Base-by-base conservation (phyloP, 2,329 filamentous ascomycete species). In the Leptographium radiaticola region DNA sequence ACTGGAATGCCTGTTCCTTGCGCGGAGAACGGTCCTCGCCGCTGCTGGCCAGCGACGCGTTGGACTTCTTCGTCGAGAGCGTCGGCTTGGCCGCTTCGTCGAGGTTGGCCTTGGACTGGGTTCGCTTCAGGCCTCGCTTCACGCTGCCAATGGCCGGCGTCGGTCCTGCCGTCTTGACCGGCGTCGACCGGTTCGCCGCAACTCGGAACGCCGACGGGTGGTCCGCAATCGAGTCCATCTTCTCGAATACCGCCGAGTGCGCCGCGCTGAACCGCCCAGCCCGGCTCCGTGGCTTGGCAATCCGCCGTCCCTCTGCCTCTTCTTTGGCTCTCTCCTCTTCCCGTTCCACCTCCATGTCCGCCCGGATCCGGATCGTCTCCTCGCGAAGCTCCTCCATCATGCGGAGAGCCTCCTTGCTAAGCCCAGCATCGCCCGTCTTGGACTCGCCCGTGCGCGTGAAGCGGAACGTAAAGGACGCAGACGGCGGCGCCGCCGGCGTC, bases 141-240 rank as follows among this genome's bases (percentile, higher is more conserved):
- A 53, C 49, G 38, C 52, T 51, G 2, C 51, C 47, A 18, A 15
- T 18, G 5, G 25, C 43, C 6, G 55, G 34, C n/a, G 55, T 12
- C 25, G 53, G 15, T 2, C 42, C 2, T 20, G 40, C 7, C 0
- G 68, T 68, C 53, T 63, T 61, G 40, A 70, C 65, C 11, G 80
- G 77, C n/a, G 77, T 76, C 59, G 73, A 68, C 10, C 76, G 75
- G 39, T 68, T 74, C 6, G 74, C 68, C 56, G 79, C 74, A 25
- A 77, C 76, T 57, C 87, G 77, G 71, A 84, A 93, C 16, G 84
- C 80, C 12, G 90, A 95, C 10, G 89, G 76, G 65, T 96, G 90
- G 58, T 84, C 84, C 45, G 82, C 87, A 64, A 97, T 96, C 2
- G 90, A 96, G 66, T 95, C 89, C 91, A 97, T 96, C 74, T 95